Conservation (phyloP, 2,329 filamentous ascomycete genomes). For the Aspergillus nomiae region DNA sequence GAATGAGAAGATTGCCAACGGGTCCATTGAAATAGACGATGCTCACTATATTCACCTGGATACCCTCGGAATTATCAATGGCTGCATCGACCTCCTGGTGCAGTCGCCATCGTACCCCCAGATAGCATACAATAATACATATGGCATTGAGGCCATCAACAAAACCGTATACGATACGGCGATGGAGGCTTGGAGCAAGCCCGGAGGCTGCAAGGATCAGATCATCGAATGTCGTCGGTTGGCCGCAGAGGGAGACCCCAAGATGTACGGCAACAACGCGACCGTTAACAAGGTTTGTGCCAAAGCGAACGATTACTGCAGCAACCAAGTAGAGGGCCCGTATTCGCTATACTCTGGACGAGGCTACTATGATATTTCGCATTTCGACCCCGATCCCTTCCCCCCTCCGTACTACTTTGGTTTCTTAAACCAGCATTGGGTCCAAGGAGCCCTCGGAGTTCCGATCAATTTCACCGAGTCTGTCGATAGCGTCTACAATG, state of each 20-base stretch:
- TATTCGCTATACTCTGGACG: constrained; percentile 47
- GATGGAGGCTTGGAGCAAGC: constrained; percentile 46
- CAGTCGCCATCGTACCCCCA: constrained; percentile 53
- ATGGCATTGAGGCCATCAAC: constrained; percentile 56
- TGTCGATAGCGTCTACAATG: constrained; percentile 45
- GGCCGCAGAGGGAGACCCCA: constrained; percentile 52
- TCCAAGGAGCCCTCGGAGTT: constrained; percentile 61
- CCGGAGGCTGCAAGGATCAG: constrained; percentile 57
- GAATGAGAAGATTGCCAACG: constrained; percentile 43
- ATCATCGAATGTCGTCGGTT: constrained; percentile 54
- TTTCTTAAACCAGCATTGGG: constrained; percentile 59
- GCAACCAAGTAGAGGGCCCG: constrained; percentile 45
- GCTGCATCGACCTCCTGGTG: constrained; percentile 55
- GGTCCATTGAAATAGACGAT: constrained; percentile 28
- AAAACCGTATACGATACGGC: constrained; percentile 50
- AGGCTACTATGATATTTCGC: constrained; percentile 61
- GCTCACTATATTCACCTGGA: constrained; percentile 49
- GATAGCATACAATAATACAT: constrained; percentile 62
- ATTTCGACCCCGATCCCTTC: constrained; percentile 54
- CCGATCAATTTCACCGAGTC: constrained; percentile 60
- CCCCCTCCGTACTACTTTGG: constrained; percentile 56
- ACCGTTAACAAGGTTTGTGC: constrained; percentile 50
- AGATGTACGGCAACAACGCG: constrained; percentile 48
- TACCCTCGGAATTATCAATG: constrained; percentile 59
- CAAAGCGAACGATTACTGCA: constrained; percentile 50